phyloP scores from a whole-genome alignment of 2,329 filamentous ascomycete species.

The Sclerotiophoma versabilis region DNA sequence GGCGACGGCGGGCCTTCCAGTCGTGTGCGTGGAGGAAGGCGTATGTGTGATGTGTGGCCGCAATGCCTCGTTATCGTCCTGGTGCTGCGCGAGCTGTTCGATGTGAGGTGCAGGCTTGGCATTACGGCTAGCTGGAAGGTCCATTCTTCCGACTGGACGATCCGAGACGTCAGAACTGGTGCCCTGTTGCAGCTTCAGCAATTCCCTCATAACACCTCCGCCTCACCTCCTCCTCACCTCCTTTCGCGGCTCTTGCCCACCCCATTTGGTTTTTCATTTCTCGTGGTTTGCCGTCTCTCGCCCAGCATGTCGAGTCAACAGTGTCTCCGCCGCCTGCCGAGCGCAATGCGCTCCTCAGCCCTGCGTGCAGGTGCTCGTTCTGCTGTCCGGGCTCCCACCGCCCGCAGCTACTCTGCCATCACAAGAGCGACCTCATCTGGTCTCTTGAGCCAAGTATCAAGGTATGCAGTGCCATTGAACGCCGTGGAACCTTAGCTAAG shows the following conservation, averaged over 20 bases:
- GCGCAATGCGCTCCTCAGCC: conserved; percentile 39
- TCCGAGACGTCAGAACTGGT: conserved; percentile 38
- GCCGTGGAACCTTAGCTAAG: conserved; percentile 19
- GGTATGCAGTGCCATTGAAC: conserved; percentile 30
- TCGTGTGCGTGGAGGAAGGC: conserved; percentile 22
- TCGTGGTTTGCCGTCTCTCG: conserved; percentile 6
- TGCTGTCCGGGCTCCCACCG: conserved; percentile 29
- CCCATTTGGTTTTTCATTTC: conserved; percentile 18
- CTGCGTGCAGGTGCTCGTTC: conserved; percentile 41
- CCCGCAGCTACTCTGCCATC: conserved; percentile 46
- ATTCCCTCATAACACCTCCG: conserved; percentile 38
- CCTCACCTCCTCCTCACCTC: conserved; percentile 22
- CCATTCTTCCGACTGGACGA: conserved; percentile 29
- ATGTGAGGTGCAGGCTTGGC: conserved; percentile 38
- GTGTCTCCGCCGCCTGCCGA: conserved; percentile 48
- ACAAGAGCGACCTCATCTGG: conserved; percentile 43
- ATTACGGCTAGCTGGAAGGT: conserved; percentile 30
- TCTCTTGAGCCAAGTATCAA: conserved; percentile 40
- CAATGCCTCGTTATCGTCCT: conserved; percentile 39
- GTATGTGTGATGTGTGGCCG: conserved; percentile 26
- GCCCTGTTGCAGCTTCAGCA: conserved; percentile 32
- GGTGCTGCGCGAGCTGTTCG: conserved; percentile 23
- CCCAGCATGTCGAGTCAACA: conserved; percentile 47
- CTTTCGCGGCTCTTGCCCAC: conserved; percentile 15
- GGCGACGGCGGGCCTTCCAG: conserved; percentile 26